Evolutionary conservation across 176 grass and related monocot species (phyloP).

Genomic region (Raddia guianensis): DNA sequence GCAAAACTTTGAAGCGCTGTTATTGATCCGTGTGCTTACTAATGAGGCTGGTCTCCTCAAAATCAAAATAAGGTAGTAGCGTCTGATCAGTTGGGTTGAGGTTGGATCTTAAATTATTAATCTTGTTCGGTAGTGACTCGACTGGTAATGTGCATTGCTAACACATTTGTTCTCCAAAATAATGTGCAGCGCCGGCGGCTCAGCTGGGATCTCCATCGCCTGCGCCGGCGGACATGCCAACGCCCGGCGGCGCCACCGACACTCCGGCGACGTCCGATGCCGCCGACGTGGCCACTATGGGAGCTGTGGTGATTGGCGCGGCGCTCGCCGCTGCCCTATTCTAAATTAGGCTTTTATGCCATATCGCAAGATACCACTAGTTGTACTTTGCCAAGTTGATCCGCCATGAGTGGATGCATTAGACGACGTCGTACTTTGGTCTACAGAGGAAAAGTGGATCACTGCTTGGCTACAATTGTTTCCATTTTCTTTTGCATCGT

Average conservation of each 20-base stretch:
- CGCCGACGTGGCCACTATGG: background rate
- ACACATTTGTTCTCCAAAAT: background rate
- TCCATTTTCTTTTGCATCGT: background rate
- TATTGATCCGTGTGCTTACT: too few relatives aligned
- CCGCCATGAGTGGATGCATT: background rate
- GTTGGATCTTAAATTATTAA: background rate
- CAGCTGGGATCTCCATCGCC: background rate
- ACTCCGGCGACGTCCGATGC: background rate
- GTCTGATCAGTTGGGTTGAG: too few relatives aligned
- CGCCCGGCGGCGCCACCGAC: background rate
- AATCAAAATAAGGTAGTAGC: background rate
- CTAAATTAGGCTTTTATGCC: background rate
- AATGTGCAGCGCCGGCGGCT: background rate
- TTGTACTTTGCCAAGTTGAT: background rate
- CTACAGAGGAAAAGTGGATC: background rate
- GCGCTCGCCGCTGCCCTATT: constrained; percentile 18
- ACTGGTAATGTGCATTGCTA: background rate
- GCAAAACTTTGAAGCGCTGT: too few relatives aligned
- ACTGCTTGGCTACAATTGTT: background rate
- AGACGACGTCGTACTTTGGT: background rate
- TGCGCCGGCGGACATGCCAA: too few relatives aligned
- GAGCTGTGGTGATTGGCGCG: background rate
- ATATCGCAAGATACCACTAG: background rate
- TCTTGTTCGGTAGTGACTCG: background rate
- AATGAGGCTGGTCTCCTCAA: background rate